These are phyloP conservation scores for Solanum corneliomulleri DNA, from an alignment of 257 asterid species.

Conservation along the genomic window DNA sequence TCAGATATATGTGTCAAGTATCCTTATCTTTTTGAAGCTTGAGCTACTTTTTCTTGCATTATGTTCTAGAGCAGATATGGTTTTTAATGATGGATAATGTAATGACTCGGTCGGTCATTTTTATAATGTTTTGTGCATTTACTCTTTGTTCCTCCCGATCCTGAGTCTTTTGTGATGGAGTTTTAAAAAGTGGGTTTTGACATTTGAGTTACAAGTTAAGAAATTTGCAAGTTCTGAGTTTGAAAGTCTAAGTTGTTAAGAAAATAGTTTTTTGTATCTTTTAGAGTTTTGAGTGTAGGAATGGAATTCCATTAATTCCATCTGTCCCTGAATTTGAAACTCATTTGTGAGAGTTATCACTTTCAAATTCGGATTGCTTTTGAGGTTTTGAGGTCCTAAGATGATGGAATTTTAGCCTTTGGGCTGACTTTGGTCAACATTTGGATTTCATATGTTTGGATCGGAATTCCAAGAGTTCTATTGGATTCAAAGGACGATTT, in stretches of 20 bases:
- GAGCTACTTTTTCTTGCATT: neutral
- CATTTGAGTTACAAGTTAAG: too few relatives aligned
- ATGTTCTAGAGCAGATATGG: neutral
- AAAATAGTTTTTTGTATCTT: too few relatives aligned
- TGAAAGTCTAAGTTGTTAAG: neutral
- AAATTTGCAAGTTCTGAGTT: neutral
- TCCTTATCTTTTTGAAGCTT: neutral
- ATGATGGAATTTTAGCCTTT: neutral
- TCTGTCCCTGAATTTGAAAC: too few relatives aligned
- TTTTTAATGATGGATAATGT: neutral
- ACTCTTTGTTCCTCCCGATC: too few relatives aligned
- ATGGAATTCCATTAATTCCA: neutral
- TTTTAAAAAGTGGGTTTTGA: neutral
- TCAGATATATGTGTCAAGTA: neutral
- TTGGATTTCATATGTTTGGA: neutral
- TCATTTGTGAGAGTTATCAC: neutral
- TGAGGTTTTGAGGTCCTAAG: neutral
- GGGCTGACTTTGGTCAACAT: neutral
- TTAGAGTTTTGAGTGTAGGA: neutral
- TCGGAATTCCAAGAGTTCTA: rapidly evolving
- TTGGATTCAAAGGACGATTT: neutral
- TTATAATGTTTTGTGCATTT: too few relatives aligned
- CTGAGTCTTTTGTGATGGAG: rapidly evolving
- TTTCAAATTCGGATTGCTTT: neutral
- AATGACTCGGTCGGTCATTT: neutral